These are phyloP conservation scores for Aspergillus sp. DNA, from an alignment of 2,329 filamentous ascomycete species.

Conservation along the genomic window DNA sequence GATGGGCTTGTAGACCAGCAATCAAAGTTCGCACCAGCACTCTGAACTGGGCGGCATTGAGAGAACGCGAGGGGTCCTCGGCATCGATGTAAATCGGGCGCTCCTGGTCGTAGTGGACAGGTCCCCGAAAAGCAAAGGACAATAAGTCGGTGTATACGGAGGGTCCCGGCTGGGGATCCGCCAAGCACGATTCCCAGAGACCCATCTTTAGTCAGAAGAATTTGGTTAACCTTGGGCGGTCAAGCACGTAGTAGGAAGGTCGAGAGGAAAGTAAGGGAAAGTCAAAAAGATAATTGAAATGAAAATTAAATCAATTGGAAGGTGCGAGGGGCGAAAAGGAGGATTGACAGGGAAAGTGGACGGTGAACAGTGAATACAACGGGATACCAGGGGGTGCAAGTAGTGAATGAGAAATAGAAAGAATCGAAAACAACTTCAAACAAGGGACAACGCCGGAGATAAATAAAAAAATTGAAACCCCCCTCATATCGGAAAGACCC, in stretches of 20 bases:
- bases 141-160: conserved; percentile 40
- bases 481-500: neutral
- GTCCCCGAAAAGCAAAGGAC: conserved; percentile 41
- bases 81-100: conserved; percentile 46
- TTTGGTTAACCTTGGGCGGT: neutral
- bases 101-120: conserved; percentile 34
- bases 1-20: conserved; percentile 40
- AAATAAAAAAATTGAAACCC: neutral
- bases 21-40: conserved; percentile 39
- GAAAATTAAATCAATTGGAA: neutral
- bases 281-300: too few relatives aligned
- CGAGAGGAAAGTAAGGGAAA: neutral
- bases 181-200: conserved; percentile 25
- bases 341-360: neutral
- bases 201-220: conserved; percentile 18
- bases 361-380: neutral
- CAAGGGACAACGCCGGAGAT: neutral
- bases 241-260: neutral
- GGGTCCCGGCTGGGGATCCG: conserved; percentile 12
- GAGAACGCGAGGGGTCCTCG: conserved; percentile 35
- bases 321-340: neutral
- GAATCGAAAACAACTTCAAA: neutral
- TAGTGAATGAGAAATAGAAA: neutral
- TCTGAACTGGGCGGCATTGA: conserved; percentile 37
- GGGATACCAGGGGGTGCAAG: neutral